Evolutionary conservation across 768 basidiomycete species (phyloP).

Genomic region (Tylopilus balloui): DNA sequence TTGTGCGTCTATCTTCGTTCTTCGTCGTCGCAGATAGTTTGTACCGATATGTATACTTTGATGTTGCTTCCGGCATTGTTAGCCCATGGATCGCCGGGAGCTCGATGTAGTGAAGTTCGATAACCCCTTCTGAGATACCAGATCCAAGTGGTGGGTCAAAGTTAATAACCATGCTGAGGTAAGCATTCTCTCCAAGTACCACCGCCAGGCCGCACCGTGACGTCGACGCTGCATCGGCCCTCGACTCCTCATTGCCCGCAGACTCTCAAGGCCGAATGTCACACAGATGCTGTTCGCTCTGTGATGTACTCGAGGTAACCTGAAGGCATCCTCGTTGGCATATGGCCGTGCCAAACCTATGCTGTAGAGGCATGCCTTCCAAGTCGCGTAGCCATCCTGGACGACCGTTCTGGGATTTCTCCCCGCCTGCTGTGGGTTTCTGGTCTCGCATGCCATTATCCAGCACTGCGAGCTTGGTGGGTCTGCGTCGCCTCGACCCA

Average conservation of each 20-base stretch:
- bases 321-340: conserved; percentile 26
- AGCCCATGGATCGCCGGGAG: too few relatives aligned
- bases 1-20: conserved; percentile 12
- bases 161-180: too few relatives aligned
- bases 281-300: conserved; percentile 12
- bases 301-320: conserved; percentile 19
- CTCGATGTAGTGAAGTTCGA: too few relatives aligned
- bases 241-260: not conserved
- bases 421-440: conserved; percentile 6
- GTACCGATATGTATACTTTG: too few relatives aligned
- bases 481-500: conserved; percentile 20
- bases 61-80: too few relatives aligned
- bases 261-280: not conserved
- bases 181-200: too few relatives aligned
- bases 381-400: conserved; percentile 9
- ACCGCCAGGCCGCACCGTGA: too few relatives aligned
- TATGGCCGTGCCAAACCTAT: conserved; percentile 28
- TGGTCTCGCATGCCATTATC: conserved; percentile 22
- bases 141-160: too few relatives aligned
- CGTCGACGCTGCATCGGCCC: not conserved
- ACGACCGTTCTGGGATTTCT: conserved; percentile 14
- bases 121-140: too few relatives aligned
- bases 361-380: conserved; percentile 15
- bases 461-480: conserved; percentile 9
- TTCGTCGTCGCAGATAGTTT: conserved; percentile 1